phyloP scores from a whole-genome alignment of 1,139 yeast genomes.

The Candida sp. region DNA sequence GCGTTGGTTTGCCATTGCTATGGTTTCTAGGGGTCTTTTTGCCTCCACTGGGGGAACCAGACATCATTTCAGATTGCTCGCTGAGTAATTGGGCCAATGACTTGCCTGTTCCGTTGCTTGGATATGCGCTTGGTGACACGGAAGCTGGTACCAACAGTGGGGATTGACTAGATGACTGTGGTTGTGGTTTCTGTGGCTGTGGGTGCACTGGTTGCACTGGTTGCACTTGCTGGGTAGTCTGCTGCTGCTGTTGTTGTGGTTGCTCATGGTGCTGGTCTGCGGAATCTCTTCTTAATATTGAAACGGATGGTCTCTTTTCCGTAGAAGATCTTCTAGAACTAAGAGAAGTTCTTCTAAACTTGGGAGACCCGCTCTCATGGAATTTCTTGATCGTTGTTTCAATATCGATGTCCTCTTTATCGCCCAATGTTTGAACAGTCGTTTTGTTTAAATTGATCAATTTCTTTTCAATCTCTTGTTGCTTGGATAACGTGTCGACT shows the following conservation, averaged over 20 bases:
- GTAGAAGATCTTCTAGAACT: constrained; percentile 9
- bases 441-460: constrained; percentile 59
- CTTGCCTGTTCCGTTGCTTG: constrained; percentile 24
- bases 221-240: not conserved
- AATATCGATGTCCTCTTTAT: constrained; percentile 22
- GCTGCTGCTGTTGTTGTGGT: not conserved
- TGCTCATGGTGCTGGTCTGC: not conserved
- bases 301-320: constrained; percentile 22
- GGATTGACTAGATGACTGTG: constrained; percentile 3
- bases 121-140: constrained; percentile 8
- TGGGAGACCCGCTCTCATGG: constrained; percentile 18
- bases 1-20: constrained; percentile 26
- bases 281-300: constrained; percentile 20
- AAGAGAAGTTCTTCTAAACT: constrained; percentile 18
- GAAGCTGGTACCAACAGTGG: constrained; percentile 3
- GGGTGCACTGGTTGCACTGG: not conserved
- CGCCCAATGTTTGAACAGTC: constrained; percentile 56
- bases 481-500: constrained; percentile 44
- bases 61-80: constrained; percentile 22
- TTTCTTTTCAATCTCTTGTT: constrained; percentile 47
- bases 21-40: constrained; percentile 22
- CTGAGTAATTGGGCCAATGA: constrained; percentile 48
- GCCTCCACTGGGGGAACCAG: constrained; percentile 15
- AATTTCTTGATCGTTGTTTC: constrained; percentile 18
- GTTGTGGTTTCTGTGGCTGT: constrained; percentile 1